Percentiles rank a stretch among this genome's conserved stretches.
phyloP scores from a whole-genome alignment of 441 rosid genomes.

The Metrosideros polymorpha region DNA sequence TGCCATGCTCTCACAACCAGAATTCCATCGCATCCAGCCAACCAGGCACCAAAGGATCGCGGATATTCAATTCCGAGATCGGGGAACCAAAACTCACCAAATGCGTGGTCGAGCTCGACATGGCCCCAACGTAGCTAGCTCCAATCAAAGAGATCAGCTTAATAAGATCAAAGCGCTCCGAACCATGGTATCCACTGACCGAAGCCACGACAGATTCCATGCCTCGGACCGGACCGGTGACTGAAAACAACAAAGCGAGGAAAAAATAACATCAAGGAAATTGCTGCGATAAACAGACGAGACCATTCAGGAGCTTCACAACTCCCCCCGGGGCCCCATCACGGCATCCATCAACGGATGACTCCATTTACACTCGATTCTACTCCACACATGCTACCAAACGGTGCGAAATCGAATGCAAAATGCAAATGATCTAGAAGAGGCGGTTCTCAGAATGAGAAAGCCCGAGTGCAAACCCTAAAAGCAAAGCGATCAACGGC shows the following conservation, averaged over 20 bases:
- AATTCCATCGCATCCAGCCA: background rate
- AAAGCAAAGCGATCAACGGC: background rate
- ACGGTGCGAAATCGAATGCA: background rate
- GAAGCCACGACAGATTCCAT: conserved; percentile 86
- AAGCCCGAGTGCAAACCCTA: background rate
- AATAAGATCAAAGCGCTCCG: conserved; percentile 75
- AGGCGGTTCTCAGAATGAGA: background rate
- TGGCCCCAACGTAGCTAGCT: conserved; percentile 67
- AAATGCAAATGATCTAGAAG: background rate
- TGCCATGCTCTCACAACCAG: background rate
- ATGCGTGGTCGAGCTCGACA: conserved; percentile 69
- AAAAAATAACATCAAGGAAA: background rate
- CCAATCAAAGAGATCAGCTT: conserved; percentile 61
- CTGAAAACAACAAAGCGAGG: background rate
- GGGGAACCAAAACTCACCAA: conserved; percentile 31
- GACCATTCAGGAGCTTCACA: background rate
- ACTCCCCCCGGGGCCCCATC: background rate
- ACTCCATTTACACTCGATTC: background rate
- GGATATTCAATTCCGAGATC: background rate
- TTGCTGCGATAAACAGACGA: background rate
- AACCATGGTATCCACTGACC: conserved; percentile 80
- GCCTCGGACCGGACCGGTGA: conserved; percentile 17
- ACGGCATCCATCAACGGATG: background rate
- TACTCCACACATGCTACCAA: background rate
- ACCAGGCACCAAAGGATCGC: background rate